These are phyloP conservation scores for Phlebopus sp. DNA, from an alignment of 1,284 basidiomycete genomes.

Conservation along the genomic window DNA sequence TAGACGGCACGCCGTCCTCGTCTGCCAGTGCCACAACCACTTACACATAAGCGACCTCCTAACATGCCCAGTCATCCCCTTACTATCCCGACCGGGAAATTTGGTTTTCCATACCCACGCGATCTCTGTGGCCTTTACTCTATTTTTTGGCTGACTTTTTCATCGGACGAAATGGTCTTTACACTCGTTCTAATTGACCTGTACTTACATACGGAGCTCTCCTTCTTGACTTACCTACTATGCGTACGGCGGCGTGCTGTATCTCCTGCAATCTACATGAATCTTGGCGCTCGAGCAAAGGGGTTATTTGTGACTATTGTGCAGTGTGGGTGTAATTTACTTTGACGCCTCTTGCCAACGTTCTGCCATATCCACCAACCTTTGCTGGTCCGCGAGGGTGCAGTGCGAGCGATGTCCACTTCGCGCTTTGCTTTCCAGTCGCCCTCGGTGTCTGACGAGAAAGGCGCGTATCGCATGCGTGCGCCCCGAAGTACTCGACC, in stretches of 20 bases:
- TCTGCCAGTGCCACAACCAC: neutral
- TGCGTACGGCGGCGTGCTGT: neutral
- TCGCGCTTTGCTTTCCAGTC: constrained; percentile 37
- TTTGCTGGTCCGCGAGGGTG: neutral
- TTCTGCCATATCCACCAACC: neutral
- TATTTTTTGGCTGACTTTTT: neutral
- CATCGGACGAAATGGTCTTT: neutral
- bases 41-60: too few relatives aligned
- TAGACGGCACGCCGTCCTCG: constrained; percentile 13
- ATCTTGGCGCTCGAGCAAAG: too few relatives aligned
- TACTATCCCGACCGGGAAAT: too few relatives aligned
- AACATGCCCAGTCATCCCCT: too few relatives aligned
- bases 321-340: too few relatives aligned
- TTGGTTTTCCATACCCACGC: neutral
- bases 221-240: neutral
- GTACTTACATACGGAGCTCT: neutral
- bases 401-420: constrained; percentile 15
- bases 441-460: constrained; percentile 62
- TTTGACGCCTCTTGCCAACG: neutral
- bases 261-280: too few relatives aligned
- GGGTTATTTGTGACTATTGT: too few relatives aligned
- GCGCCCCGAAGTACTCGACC: constrained; percentile 35
- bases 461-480: constrained; percentile 59
- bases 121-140: neutral
- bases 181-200: neutral